A percentile compares a stretch with the other conserved stretches of the same genome.
phyloP scores from a whole-genome alignment of 257 asterid species.

The Penstemon barbatus region DNA sequence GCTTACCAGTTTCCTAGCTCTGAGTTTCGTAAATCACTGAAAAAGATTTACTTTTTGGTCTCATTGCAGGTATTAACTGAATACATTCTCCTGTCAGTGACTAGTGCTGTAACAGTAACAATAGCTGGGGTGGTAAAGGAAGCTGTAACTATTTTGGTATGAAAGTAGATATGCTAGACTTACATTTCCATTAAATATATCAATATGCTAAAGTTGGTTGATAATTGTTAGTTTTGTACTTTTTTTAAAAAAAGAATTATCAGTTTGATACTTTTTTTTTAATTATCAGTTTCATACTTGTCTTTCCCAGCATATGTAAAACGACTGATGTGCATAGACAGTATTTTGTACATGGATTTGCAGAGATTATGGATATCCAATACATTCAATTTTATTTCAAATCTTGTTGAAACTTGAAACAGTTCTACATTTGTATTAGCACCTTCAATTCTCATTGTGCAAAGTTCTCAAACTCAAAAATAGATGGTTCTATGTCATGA shows the following conservation, averaged over 20 bases:
- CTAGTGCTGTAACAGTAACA: slow-evolving; percentile 98
- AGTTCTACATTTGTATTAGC: slow-evolving; percentile 11
- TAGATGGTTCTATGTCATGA: neutral
- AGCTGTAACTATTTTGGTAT: slow-evolving; percentile 95
- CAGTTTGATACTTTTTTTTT: slow-evolving; percentile 3
- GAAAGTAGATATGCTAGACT: neutral
- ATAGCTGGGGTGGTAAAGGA: slow-evolving; percentile 99
- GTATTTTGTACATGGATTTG: neutral
- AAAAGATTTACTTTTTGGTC: slow-evolving; percentile 21
- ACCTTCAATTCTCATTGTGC: neutral
- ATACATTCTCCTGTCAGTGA: slow-evolving; percentile 82
- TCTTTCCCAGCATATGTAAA: neutral
- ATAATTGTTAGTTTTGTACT: neutral
- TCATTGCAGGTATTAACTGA: slow-evolving; percentile 89
- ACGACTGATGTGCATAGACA: neutral
- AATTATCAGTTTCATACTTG: neutral
- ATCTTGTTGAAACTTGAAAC: slow-evolving; percentile 2
- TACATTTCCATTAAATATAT: slow-evolving; percentile 4
- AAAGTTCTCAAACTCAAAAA: slow-evolving; percentile 15
- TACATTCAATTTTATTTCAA: neutral
- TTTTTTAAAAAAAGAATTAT: slow-evolving; percentile 15
- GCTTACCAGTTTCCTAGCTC: slow-evolving; percentile 16
- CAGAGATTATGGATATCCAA: neutral
- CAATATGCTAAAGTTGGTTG: neutral
- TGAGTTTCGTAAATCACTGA: slow-evolving; percentile 12